Base-by-base conservation (phyloP, 805 yeast species). In the Candida sanyiensis region DNA sequence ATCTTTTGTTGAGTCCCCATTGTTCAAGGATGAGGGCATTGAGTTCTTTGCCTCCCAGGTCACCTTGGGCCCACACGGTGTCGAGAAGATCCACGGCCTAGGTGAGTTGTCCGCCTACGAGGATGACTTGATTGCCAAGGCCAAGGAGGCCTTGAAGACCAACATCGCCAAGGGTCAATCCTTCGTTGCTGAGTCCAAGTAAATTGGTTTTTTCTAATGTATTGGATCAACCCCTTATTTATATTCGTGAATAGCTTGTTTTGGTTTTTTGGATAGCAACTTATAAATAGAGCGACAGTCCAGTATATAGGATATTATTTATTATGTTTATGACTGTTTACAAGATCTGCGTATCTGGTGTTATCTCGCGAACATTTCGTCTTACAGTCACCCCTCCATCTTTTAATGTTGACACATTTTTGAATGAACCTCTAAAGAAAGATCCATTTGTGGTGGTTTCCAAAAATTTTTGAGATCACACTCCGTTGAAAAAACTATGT, bases 1-100 rank as follows among this genome's bases (percentile, higher is more conserved):
- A 55, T 57, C 85, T 37, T 83, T 75, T 54, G 81, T 84, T 44
- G 93, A 83, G 64, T 80, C 86, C 50, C 93, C 93, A 59, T 70
- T 83, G 62, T 83, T 72, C 76, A 79, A 82, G 66, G 58, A 62
- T 41, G 96, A 89, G 72, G 97, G 97, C 62, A 84, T 93, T 57
- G 56, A 87, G 48, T 93, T 89, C 84, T 93, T 93, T 75, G 88
- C 97, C 39, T 83, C 96, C 52, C 82, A 80, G 69, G 94, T 93
- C 52, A 84, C 95, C 55, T 80, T 90, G 59, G 97, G 97, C 53
- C 83, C 81, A 60, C 76, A 83, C 49, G 97, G 97, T 80, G 85
- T 83, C 52, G 75, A 77, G 64, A 73, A 77, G 64, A 70, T 88
- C 61, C 95, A 85, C 73, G 70, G 72, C 43, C 71, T 93, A 58